Percentiles rank a stretch among this genome's conserved stretches.
Evolutionary conservation across 129 eudicot species (phyloP).

Genomic region (Centaurea solstitialis): DNA sequence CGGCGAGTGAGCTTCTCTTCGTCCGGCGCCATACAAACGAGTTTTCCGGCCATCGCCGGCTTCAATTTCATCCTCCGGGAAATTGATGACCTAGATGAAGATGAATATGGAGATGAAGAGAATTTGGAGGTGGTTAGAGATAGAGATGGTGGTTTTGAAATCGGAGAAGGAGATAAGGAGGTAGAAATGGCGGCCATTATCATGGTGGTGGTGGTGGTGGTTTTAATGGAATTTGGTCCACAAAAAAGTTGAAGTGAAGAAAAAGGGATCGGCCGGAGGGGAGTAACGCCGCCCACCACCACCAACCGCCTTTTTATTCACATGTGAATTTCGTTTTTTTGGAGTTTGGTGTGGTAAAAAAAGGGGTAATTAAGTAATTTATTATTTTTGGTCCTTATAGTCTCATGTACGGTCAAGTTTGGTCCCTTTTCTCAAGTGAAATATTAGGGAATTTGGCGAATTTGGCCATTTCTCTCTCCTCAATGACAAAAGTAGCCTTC

Average conservation of each 20-base stretch:
- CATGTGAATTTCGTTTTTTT: background rate
- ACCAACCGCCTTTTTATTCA: slow-evolving; percentile 18
- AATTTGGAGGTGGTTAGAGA: slow-evolving; percentile 1
- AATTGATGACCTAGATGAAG: background rate
- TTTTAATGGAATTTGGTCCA: background rate
- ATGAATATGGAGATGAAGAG: background rate
- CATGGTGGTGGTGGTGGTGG: background rate
- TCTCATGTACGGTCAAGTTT: too few relatives aligned
- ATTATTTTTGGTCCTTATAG: too few relatives aligned
- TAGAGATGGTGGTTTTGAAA: slow-evolving; percentile 9
- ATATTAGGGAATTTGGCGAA: too few relatives aligned
- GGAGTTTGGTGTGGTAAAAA: background rate
- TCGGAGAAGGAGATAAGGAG: slow-evolving; percentile 4
- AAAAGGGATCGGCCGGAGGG: slow-evolving; percentile 12
- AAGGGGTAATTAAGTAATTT: too few relatives aligned
- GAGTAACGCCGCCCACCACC: background rate
- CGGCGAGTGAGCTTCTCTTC: slow-evolving; percentile 85
- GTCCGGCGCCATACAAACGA: slow-evolving; percentile 83
- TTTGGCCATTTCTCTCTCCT: too few relatives aligned
- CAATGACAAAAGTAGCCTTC: too few relatives aligned
- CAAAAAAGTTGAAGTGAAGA: background rate
- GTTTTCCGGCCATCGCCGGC: background rate
- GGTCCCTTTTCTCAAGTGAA: too few relatives aligned
- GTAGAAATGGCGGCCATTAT: slow-evolving; percentile 33
- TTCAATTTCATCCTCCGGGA: slow-evolving; percentile 20